phyloP scores from a whole-genome alignment of 1,139 yeast species.

The Suhomyces bolitotheri region DNA sequence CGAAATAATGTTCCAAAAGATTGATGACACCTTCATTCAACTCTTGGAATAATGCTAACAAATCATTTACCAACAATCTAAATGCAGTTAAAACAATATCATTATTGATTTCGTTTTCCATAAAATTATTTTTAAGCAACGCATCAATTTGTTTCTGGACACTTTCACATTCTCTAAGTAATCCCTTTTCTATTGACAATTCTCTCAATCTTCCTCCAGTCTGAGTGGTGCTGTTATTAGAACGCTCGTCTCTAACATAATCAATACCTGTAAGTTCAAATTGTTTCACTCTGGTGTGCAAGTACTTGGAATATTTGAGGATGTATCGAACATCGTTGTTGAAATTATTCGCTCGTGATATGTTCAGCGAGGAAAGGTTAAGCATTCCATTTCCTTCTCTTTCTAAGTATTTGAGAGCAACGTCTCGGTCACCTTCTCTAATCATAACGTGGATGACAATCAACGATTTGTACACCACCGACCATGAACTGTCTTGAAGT shows the following conservation, averaged over 20 bases:
- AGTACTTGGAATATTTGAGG: conserved; percentile 69
- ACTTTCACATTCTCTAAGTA: conserved; percentile 80
- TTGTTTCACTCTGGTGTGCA: conserved; percentile 68
- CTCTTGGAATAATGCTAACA: conserved; percentile 80
- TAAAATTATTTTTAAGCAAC: conserved; percentile 70
- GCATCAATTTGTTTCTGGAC: conserved; percentile 81
- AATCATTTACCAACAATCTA: conserved; percentile 81
- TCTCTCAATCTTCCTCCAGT: conserved; percentile 66
- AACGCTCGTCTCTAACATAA: conserved; percentile 71
- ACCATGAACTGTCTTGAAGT: conserved; percentile 81
- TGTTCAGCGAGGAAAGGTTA: conserved; percentile 40
- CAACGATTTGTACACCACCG: conserved; percentile 81
- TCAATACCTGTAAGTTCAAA: conserved; percentile 66
- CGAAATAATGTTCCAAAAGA: conserved; percentile 89
- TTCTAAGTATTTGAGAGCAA: conserved; percentile 64
- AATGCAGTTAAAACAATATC: conserved; percentile 84
- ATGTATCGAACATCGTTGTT: conserved; percentile 62
- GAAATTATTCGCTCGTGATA: conserved; percentile 33
- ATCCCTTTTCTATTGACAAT: conserved; percentile 74
- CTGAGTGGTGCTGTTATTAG: conserved; percentile 47
- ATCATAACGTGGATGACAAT: conserved; percentile 88
- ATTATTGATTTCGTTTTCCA: conserved; percentile 74
- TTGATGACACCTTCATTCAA: conserved; percentile 95
- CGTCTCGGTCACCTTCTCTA: conserved; percentile 82
- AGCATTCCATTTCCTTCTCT: conserved; percentile 57